Conservation (phyloP, 768 basidiomycete genomes). For the Ramaria rubella region DNA sequence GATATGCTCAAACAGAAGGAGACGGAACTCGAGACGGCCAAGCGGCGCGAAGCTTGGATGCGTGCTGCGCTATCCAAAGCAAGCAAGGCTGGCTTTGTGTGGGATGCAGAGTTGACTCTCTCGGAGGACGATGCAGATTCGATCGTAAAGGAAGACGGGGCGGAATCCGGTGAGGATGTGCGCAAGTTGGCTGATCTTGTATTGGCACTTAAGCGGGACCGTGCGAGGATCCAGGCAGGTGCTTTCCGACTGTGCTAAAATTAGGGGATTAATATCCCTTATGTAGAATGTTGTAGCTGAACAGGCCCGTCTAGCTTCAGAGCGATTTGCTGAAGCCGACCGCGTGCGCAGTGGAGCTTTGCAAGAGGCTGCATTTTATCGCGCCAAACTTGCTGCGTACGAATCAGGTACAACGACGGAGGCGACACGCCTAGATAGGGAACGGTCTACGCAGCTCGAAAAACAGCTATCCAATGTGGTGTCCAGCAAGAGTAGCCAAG, state of each 20-base stretch:
- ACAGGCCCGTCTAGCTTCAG: constrained; percentile 72
- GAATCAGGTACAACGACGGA: constrained; percentile 67
- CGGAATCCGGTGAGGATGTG: constrained; percentile 35
- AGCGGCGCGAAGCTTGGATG: constrained; percentile 82
- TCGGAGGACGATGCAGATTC: constrained; percentile 40
- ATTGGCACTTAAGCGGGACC: constrained; percentile 81
- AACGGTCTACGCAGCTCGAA: constrained; percentile 72
- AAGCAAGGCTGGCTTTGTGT: constrained; percentile 68
- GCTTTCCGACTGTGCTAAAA: constrained; percentile 4
- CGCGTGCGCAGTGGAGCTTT: constrained; percentile 68
- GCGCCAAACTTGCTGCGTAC: constrained; percentile 85
- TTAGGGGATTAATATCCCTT: not conserved
- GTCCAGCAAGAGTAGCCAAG: constrained; percentile 56
- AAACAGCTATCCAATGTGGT: constrained; percentile 54
- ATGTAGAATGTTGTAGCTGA: constrained; percentile 61
- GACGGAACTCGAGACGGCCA: constrained; percentile 66
- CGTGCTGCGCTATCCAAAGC: constrained; percentile 72
- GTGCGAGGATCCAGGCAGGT: constrained; percentile 77
- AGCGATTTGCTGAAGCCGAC: constrained; percentile 74
- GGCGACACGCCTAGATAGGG: constrained; percentile 63
- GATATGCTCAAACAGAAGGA: constrained; percentile 82
- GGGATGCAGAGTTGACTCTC: constrained; percentile 34
- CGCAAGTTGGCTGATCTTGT: constrained; percentile 61
- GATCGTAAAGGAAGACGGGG: constrained; percentile 22
- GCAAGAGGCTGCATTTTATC: constrained; percentile 94